Percentiles rank a stretch among this genome's conserved stretches.
Evolutionary conservation across 768 basidiomycete genomes (phyloP).

Genomic region (Antrodiella citrinella): DNA sequence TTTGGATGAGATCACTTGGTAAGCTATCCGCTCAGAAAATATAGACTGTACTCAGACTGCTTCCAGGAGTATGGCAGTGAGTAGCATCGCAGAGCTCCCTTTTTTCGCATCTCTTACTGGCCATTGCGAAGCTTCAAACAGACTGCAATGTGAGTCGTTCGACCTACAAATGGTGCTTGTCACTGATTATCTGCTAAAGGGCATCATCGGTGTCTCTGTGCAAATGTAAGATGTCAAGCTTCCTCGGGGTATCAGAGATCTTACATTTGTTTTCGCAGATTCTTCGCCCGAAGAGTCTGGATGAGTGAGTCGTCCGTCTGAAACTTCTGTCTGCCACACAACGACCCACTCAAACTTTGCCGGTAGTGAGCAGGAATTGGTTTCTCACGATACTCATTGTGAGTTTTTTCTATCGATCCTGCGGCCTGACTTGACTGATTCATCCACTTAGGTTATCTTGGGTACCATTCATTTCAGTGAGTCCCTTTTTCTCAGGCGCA

Average conservation of each 20-base stretch:
- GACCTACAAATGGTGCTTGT: too few species aligned
- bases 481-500: background rate
- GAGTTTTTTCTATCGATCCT: background rate
- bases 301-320: constrained; percentile 27
- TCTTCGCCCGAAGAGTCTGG: constrained; percentile 46
- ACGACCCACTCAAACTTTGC: too few species aligned
- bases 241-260: too few species aligned
- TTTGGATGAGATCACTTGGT: constrained; percentile 33
- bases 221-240: constrained; percentile 26
- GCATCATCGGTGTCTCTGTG: constrained; percentile 41
- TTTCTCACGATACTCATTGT: constrained; percentile 32
- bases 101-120: background rate
- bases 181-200: background rate
- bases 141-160: constrained; percentile 38
- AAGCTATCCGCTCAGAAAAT: background rate
- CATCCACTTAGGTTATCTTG: constrained; percentile 18
- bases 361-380: constrained; percentile 36
- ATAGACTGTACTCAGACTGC: too few species aligned
- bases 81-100: background rate
- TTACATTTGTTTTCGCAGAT: too few species aligned
- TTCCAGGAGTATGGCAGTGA: constrained; percentile 11
- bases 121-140: constrained; percentile 35
- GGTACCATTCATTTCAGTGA: constrained; percentile 4
- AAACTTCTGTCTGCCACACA: too few species aligned
- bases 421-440: background rate